Conservation (phyloP, 2,329 filamentous ascomycete species). For the Colletotrichum zoysiae region DNA sequence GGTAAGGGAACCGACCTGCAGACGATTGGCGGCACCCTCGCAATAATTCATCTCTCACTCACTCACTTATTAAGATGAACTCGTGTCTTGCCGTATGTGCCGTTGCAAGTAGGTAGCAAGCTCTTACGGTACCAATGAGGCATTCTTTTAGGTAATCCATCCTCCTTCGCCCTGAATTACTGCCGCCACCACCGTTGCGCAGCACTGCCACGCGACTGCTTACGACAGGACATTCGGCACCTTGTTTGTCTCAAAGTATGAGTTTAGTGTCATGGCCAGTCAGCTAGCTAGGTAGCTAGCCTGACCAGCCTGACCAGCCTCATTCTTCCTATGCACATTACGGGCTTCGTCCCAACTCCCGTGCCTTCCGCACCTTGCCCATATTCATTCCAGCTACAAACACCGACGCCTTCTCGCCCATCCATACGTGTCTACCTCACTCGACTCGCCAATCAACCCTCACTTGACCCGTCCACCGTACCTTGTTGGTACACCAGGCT, state of each 20-base stretch:
- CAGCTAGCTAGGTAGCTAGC: neutral
- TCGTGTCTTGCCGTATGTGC: neutral
- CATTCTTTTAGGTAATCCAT: neutral
- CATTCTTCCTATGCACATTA: neutral
- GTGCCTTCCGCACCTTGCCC: neutral
- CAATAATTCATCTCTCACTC: neutral
- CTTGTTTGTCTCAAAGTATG: constrained; percentile 3
- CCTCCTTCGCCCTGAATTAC: constrained; percentile 5
- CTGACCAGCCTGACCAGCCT: neutral
- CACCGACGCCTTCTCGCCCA: neutral
- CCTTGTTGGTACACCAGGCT: neutral
- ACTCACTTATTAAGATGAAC: neutral
- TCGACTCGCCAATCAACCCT: neutral
- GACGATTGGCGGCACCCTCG: neutral
- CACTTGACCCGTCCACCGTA: neutral
- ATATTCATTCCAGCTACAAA: neutral
- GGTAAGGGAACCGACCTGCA: neutral
- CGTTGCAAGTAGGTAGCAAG: neutral
- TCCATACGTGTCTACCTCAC: neutral
- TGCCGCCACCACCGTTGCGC: constrained; percentile 7
- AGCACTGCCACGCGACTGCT: constrained; percentile 38
- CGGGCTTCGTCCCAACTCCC: neutral
- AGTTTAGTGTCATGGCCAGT: neutral
- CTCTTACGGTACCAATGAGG: neutral
- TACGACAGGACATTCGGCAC: constrained; percentile 22